Base-by-base conservation (phyloP, 768 basidiomycete genomes). In the Mycena maculata region DNA sequence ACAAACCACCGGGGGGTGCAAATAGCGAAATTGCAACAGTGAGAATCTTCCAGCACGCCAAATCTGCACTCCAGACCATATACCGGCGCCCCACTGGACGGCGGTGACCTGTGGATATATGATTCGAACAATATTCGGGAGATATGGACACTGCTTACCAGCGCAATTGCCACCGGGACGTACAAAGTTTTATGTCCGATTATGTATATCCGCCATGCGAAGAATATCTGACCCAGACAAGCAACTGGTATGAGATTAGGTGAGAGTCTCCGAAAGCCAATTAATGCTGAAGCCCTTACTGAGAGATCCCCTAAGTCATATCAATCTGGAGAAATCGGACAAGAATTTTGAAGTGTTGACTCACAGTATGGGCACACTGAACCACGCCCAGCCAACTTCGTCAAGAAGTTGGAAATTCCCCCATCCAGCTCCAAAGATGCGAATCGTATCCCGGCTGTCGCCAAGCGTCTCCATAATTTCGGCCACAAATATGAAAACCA, bases 21-120 rank as follows among this genome's bases (percentile, higher is more conserved):
- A 2, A 4, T 7, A 13, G 4, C 20, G 12, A 25, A 44, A 59
- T 9, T 30, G 15, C 20, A 66, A 25, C 56, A 36, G 15, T 7
- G 64, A 66, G 22, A 50, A 66, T 23, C 38, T 23, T 4, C 50
- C 23, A 0, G 64, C 64, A 22, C 28, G 49, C 11, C 20, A n/a
- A 6, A 66, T 60, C 13, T 44, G 4, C 11, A 60, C 31, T 18
- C 64, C 64, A 18, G 57, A 53, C 57, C 58, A 66, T 22, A 66
- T 38, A 9, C 64, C 64, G 4, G 58, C 58, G 16, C 39, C 56
- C 9, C 52, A 28, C 44, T 66, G 57, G 13, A 66, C 18, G 27
- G 45, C 4, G 11, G 65, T 56, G 18, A 67, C 8, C 57, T 66
- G 23, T 4, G 33, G 13, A 36, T 36, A 36, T 36, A 33, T n/a